A percentile compares a stretch with the other conserved stretches of the same genome.
phyloP scores from a whole-genome alignment of 345 rosid species.

The Eucalyptus regnans region DNA sequence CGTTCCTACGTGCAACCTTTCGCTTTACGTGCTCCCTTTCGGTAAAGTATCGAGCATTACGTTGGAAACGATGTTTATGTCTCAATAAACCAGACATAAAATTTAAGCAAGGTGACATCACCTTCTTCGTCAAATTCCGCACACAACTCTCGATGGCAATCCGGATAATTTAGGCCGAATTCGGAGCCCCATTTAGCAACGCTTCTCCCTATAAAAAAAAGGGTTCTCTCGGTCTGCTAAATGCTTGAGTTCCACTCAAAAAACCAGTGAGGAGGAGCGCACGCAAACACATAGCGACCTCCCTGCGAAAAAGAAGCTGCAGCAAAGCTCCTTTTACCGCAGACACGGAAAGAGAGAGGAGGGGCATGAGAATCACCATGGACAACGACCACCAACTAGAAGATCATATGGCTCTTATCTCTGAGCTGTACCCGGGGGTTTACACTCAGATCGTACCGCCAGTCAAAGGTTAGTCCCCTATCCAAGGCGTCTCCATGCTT shows the following conservation, averaged over 20 bases:
- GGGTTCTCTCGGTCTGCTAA: neutral
- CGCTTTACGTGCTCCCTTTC: neutral
- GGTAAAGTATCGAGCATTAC: neutral
- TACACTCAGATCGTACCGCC: slow-evolving; percentile 33
- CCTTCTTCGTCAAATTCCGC: neutral
- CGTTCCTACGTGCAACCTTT: neutral
- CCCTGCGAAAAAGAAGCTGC: neutral
- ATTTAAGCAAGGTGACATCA: neutral
- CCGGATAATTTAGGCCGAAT: neutral
- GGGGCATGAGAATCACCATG: neutral
- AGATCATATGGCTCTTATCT: slow-evolving; percentile 37
- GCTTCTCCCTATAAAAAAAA: neutral
- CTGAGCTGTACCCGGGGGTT: slow-evolving; percentile 44
- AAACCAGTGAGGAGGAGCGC: neutral
- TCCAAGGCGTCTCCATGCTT: neutral
- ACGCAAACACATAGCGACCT: neutral
- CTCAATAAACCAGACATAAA: neutral
- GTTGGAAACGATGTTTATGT: neutral
- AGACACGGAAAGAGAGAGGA: neutral
- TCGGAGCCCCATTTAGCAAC: neutral
- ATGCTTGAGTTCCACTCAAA: neutral
- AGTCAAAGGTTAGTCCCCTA: slow-evolving; percentile 33
- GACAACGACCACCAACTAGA: slow-evolving; percentile 11
- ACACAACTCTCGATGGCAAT: neutral
- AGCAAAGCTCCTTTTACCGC: neutral